Percentiles rank a stretch among this genome's conserved stretches.
phyloP scores from a whole-genome alignment of 345 rosid species.

The Hibiscus syriacus region DNA sequence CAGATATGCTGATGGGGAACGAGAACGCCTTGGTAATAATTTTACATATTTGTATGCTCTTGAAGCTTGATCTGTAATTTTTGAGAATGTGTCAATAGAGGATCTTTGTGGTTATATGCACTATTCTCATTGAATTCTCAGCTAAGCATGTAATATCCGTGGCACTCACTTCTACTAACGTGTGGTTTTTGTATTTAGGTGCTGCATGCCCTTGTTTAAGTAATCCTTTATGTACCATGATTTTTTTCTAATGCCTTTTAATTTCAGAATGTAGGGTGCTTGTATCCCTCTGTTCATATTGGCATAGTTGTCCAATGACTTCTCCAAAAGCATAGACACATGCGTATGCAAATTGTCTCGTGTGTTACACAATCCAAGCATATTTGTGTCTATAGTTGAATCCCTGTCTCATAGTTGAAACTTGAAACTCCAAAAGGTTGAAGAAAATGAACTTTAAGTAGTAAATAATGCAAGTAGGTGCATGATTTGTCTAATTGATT shows the following conservation, averaged over 20 bases:
- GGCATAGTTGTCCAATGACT: not conserved
- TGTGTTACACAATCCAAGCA: not conserved
- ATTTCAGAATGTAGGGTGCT: not conserved
- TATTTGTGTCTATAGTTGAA: not conserved
- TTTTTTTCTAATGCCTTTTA: not conserved
- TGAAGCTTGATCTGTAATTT: conserved; percentile 7
- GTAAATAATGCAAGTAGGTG: not conserved
- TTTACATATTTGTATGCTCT: conserved; percentile 4
- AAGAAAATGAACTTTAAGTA: not conserved
- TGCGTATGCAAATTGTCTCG: not conserved
- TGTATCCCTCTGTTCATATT: not conserved
- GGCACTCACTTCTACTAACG: not conserved
- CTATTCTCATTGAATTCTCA: not conserved
- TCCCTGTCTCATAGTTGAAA: no score
- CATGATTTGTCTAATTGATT: not conserved
- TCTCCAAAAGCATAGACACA: not conserved
- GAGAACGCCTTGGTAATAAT: conserved; percentile 85
- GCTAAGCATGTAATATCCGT: not conserved
- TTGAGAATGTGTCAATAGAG: not conserved
- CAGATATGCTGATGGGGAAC: conserved; percentile 97
- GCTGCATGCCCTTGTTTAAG: not conserved
- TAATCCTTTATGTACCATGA: not conserved
- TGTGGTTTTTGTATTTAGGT: not conserved
- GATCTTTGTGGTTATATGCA: not conserved
- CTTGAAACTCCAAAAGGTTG: not conserved